A percentile compares a stretch with the other conserved stretches of the same genome.
These are phyloP conservation scores for Pseudisothecium myosuroides DNA, from an alignment of 225 moss, liverwort and hornwort genomes.

Conservation along the genomic window DNA sequence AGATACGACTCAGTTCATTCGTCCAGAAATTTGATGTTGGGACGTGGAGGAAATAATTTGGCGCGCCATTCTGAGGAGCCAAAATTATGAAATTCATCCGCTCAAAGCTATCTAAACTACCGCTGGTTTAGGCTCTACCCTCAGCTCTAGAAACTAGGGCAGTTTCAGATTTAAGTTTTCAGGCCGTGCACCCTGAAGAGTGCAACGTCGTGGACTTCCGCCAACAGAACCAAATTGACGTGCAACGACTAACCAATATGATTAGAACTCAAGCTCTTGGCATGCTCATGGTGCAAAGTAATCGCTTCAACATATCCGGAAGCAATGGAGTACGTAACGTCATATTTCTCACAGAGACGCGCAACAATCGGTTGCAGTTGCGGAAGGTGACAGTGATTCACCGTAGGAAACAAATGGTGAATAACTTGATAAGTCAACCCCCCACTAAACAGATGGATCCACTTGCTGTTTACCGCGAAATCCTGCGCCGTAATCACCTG, in stretches of 20 bases:
- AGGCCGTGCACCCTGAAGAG: not conserved
- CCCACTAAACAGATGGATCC: constrained; percentile 30
- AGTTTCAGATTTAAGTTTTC: too few species aligned
- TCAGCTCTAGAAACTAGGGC: too few species aligned
- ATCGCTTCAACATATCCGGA: constrained; percentile 22
- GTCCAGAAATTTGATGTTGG: not conserved
- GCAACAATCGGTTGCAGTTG: constrained; percentile 38
- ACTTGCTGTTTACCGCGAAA: constrained; percentile 31
- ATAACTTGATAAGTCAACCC: constrained; percentile 38
- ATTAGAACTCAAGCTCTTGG: constrained; percentile 7
- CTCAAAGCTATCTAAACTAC: not conserved
- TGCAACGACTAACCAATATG: not conserved
- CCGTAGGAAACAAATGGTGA: constrained; percentile 38
- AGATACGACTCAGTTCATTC: not conserved
- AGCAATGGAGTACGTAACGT: constrained; percentile 12
- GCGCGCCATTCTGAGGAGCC: not conserved
- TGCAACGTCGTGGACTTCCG: not conserved
- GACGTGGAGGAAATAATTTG: not conserved
- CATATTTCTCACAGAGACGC: constrained; percentile 26
- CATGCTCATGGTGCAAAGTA: constrained; percentile 18
- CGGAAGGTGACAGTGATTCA: constrained; percentile 33
- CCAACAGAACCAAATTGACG: not conserved
- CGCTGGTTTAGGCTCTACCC: too few species aligned
- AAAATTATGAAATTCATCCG: too few species aligned
- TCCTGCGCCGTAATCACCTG: constrained; percentile 51